Evolutionary conservation across 805 yeast species (phyloP).

Genomic region (Tetrapisispora phaffii): DNA sequence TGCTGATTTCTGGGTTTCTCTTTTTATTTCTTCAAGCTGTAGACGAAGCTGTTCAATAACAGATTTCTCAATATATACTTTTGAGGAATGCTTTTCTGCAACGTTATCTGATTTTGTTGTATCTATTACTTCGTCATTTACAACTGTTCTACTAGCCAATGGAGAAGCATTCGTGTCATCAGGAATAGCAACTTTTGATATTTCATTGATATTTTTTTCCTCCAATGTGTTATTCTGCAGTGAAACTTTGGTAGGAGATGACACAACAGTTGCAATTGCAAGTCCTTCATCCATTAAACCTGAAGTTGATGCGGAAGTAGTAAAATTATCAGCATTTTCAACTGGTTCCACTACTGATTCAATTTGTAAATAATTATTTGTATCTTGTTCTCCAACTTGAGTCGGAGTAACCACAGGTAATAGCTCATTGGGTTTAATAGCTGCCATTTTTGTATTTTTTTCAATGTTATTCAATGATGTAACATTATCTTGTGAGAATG

Average conservation of each 20-base stretch:
- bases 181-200: background rate
- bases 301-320: background rate
- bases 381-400: background rate
- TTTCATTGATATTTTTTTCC: too few species aligned
- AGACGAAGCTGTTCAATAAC: constrained; percentile 26
- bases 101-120: background rate
- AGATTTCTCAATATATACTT: constrained; percentile 13
- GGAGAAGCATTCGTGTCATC: background rate
- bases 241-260: background rate
- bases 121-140: too few species aligned
- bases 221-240: background rate
- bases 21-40: constrained; percentile 32
- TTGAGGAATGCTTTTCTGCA: background rate
- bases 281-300: background rate
- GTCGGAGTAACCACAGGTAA: too few species aligned
- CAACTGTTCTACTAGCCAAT: background rate
- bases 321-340: background rate
- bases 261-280: background rate
- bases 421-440: constrained; percentile 5
- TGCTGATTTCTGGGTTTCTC: constrained; percentile 42
- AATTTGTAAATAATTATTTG: background rate
- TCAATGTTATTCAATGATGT: background rate
- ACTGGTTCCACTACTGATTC: background rate
- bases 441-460: background rate
- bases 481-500: background rate